These are phyloP conservation scores for Pseudozyma pruni DNA, from an alignment of 1,284 basidiomycete genomes.

Conservation along the genomic window DNA sequence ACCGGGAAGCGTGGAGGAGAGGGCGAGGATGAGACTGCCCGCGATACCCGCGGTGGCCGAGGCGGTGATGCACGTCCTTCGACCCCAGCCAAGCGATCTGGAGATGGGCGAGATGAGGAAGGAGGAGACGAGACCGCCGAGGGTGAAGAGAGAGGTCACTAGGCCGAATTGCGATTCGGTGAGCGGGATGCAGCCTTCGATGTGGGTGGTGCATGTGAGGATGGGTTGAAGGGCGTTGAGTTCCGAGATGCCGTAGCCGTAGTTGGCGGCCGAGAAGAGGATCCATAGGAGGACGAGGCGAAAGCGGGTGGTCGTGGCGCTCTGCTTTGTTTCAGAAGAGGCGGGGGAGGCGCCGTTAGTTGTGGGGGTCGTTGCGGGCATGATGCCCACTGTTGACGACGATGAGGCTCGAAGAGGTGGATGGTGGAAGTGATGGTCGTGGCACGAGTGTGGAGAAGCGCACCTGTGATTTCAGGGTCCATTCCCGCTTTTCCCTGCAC, in stretches of 20 bases:
- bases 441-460: conserved; percentile 12
- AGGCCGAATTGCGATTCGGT: conserved; percentile 74
- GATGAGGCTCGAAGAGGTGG: no score
- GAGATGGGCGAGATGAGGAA: conserved; percentile 43
- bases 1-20: conserved; percentile 4
- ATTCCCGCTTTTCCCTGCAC: conserved; percentile 4
- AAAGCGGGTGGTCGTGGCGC: conserved; percentile 38
- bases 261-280: conserved; percentile 57
- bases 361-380: neutral
- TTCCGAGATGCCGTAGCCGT: conserved; percentile 64
- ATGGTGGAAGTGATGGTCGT: neutral
- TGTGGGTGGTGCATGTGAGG: conserved; percentile 48
- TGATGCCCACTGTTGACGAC: neutral
- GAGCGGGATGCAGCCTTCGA: conserved; percentile 43
- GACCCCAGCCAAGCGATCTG: conserved; percentile 27
- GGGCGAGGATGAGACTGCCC: conserved; percentile 29
- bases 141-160: conserved; percentile 83
- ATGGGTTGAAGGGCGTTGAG: conserved; percentile 60
- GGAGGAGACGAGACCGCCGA: conserved; percentile 82
- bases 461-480: conserved; percentile 15
- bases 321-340: conserved; percentile 1
- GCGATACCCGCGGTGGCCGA: conserved; percentile 27
- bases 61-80: conserved; percentile 28
- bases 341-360: neutral
- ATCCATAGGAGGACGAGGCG: conserved; percentile 55